phyloP scores from a whole-genome alignment of 2,329 filamentous ascomycete genomes.

The Aspergillus amoenus region DNA sequence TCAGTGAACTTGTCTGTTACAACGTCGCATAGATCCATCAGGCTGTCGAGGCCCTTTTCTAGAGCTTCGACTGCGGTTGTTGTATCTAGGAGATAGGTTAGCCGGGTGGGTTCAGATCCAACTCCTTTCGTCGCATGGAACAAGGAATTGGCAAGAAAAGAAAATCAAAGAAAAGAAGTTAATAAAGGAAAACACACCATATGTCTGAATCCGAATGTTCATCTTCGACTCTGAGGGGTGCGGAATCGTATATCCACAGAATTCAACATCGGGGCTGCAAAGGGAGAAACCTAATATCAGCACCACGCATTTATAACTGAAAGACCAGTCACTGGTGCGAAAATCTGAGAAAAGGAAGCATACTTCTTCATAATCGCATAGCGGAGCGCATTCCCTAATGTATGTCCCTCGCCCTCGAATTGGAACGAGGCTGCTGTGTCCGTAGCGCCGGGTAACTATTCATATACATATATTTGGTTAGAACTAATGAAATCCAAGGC shows the following conservation, averaged over 20 bases:
- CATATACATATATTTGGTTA: neutral
- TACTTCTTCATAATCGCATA: slow-evolving; percentile 99
- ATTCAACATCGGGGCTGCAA: slow-evolving; percentile 85
- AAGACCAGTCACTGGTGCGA: neutral
- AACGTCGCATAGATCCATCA: slow-evolving; percentile 90
- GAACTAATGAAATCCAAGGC: neutral
- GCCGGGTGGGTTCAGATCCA: neutral
- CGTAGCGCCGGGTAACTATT: slow-evolving; percentile 75
- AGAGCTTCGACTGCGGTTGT: slow-evolving; percentile 81
- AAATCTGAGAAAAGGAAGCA: slow-evolving; percentile 25
- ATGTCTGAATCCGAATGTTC: slow-evolving; percentile 97
- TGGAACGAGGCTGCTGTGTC: slow-evolving; percentile 93
- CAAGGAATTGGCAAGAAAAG: too few species aligned
- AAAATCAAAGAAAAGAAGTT: too few species aligned
- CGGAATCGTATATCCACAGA: slow-evolving; percentile 96
- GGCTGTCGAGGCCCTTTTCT: slow-evolving; percentile 82
- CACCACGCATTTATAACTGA: neutral
- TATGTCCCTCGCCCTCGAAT: slow-evolving; percentile 91
- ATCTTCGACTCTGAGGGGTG: slow-evolving; percentile 95
- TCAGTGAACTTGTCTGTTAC: slow-evolving; percentile 84
- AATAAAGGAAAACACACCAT: slow-evolving; percentile 61
- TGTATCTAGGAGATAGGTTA: slow-evolving; percentile 51
- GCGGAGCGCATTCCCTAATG: slow-evolving; percentile 86
- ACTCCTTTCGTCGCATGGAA: too few species aligned
- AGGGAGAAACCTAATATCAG: neutral